Base-by-base conservation (phyloP, 2,329 filamentous ascomycete species). In the Lachnellula willkommii region DNA sequence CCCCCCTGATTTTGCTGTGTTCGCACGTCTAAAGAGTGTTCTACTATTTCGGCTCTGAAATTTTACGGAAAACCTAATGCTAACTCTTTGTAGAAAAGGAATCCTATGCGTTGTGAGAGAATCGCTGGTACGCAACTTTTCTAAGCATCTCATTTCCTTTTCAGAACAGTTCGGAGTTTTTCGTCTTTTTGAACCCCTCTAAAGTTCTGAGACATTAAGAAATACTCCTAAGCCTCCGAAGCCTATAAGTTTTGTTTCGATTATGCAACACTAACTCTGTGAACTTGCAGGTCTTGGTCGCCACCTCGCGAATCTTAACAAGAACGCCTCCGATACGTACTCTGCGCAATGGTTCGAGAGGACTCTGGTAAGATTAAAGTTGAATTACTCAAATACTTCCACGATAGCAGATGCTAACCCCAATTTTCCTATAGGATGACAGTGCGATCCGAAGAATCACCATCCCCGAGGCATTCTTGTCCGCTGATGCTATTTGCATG, bases 401-500 rank as follows among this genome's bases (percentile, higher is more conserved):
- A 39, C 11, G 28, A 9, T 1, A 28, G 7, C 8, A 28, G 8
- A 28, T 28, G 8, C 28, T 28, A 28, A 28, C 8, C 8, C 28
- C 28, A 28, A 28, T 28, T 9, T 28, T 8, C 28, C 8, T 28
- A 28, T 28, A 28, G 28, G 28, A 94, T 65, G 89, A 94, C 74
- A 62, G 78, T 54, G 87, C 87, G 11, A 85, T 89, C 66, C 79
- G 76, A 26, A 68, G 76, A 46, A 85, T 86, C 55, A 76, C 79
- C 63, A 80, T 89, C 55, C 85, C 85, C 1, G 84, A 88, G 71
- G 74, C 78, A 71, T 86, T 88, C 72, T 78, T 90, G 22, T 76
- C 82, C 26, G 83, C 86, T 4, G 87, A 90, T 63, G 81, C 85
- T 20, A 80, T 90, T 62, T 74, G 86, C 7, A 81, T 88, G 48